Evolutionary conservation across 164 flowering plant genomes (phyloP).

Genomic region (Akebia trifoliata): DNA sequence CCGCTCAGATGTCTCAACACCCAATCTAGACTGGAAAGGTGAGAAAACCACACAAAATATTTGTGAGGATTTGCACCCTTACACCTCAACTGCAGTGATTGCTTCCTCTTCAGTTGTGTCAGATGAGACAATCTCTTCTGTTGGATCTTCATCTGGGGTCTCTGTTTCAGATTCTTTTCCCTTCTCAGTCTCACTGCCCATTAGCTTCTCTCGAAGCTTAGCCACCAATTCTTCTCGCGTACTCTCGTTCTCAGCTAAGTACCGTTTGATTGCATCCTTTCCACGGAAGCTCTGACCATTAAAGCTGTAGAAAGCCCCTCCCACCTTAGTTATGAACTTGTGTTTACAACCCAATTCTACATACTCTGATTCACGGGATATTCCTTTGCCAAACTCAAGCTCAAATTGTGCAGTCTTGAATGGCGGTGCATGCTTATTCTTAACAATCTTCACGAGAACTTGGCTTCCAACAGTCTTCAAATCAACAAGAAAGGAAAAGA

Average conservation of each 20-base stretch:
- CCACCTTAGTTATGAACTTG: constrained; percentile 48
- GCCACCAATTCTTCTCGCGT: constrained; percentile 44
- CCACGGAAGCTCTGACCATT: constrained; percentile 52
- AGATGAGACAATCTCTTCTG: constrained; percentile 29
- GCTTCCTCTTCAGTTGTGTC: constrained; percentile 54
- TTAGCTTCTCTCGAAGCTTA: constrained; percentile 61
- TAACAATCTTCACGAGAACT: constrained; percentile 79
- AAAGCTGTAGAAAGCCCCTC: constrained; percentile 32
- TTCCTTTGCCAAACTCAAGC: constrained; percentile 93
- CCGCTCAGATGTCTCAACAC: no score
- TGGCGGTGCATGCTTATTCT: constrained; percentile 95
- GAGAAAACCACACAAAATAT: no score
- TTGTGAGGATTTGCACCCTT: constrained; percentile 1
- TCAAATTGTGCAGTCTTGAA: constrained; percentile 76
- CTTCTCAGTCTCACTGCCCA: constrained; percentile 18
- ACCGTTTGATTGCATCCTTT: constrained; percentile 54
- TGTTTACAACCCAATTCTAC: constrained; percentile 63
- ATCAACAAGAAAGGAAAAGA: constrained; percentile 1
- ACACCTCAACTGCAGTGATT: constrained; percentile 44
- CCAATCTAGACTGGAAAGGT: no score
- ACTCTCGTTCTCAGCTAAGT: constrained; percentile 36
- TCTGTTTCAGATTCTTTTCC: constrained; percentile 24
- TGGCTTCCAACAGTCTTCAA: constrained; percentile 71
- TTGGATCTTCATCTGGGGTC: constrained; percentile 17
- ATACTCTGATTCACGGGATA: constrained; percentile 58